These are phyloP conservation scores for Neurospora terricola DNA, from an alignment of 495 filamentous ascomycete genomes.

Conservation along the genomic window DNA sequence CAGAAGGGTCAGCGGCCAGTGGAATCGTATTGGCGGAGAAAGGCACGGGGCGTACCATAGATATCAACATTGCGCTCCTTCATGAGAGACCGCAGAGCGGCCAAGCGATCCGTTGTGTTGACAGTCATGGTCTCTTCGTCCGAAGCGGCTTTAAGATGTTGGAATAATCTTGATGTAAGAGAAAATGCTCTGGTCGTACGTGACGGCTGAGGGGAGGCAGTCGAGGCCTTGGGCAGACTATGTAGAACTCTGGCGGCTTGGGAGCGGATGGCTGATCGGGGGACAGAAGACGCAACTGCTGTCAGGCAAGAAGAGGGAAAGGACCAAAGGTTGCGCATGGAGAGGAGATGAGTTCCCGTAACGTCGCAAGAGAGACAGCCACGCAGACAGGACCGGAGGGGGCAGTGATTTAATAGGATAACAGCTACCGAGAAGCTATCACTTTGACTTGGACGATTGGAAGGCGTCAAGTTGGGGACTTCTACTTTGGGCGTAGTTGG, in stretches of 20 bases:
- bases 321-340: not conserved
- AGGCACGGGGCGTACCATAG: conserved; percentile 61
- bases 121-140: conserved; percentile 69
- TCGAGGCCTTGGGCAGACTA: not conserved
- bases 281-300: not conserved
- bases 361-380: not conserved
- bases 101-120: conserved; percentile 68
- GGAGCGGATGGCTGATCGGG: not conserved
- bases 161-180: not conserved
- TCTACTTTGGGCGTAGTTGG: not conserved
- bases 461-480: not conserved
- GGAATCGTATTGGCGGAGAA: not conserved
- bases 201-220: not conserved
- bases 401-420: not conserved
- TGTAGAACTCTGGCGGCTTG: not conserved
- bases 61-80: conserved; percentile 76
- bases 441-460: not conserved
- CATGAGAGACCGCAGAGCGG: conserved; percentile 77
- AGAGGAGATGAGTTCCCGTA: not conserved
- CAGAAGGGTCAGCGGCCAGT: conserved; percentile 5
- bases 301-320: not conserved
- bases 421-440: not conserved
- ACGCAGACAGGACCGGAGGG: not conserved
- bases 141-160: not conserved
- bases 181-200: not conserved